Percentiles rank a stretch among this genome's conserved stretches.
Conservation (phyloP, 1,284 basidiomycete genomes). For the Mrakiaceae sp. region DNA sequence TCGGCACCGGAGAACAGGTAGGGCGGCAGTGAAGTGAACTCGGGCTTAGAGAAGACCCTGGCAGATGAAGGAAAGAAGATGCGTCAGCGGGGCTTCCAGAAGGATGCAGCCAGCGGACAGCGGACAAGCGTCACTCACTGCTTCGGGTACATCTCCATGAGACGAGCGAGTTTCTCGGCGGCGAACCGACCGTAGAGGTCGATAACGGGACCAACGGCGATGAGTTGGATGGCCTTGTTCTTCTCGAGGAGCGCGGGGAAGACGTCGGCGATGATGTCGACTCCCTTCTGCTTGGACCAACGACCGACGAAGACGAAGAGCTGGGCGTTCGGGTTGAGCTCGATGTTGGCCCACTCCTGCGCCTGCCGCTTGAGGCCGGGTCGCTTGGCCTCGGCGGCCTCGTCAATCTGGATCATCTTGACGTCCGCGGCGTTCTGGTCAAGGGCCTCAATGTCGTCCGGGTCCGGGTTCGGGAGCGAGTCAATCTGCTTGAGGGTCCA, state of each 20-base stretch:
- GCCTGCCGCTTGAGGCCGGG: constrained; percentile 81
- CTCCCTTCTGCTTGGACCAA: constrained; percentile 90
- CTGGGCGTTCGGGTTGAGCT: constrained; percentile 75
- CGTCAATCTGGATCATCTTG: constrained; percentile 63
- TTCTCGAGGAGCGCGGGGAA: constrained; percentile 84
- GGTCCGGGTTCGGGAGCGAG: constrained; percentile 41
- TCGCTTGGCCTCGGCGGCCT: constrained; percentile 63
- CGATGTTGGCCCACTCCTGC: constrained; percentile 84
- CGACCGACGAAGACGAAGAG: constrained; percentile 89
- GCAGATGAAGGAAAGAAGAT: neutral
- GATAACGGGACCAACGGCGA: constrained; percentile 83
- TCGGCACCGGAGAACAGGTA: constrained; percentile 87
- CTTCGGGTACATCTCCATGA: constrained; percentile 90
- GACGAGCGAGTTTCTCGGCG: constrained; percentile 75
- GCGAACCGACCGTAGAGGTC: constrained; percentile 88
- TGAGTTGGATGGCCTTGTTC: constrained; percentile 69
- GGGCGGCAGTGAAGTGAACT: constrained; percentile 81
- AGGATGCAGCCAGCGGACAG: constrained; percentile 40
- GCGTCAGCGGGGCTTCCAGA: neutral
- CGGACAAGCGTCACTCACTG: constrained; percentile 42
- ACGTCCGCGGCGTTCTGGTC: constrained; percentile 62
- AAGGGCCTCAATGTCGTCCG: constrained; percentile 80
- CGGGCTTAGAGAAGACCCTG: constrained; percentile 67
- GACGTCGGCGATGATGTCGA: constrained; percentile 85
- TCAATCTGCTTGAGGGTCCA: constrained; percentile 62